These are phyloP conservation scores for Penicillium taxi DNA, from an alignment of 495 filamentous ascomycete species.

Conservation along the genomic window DNA sequence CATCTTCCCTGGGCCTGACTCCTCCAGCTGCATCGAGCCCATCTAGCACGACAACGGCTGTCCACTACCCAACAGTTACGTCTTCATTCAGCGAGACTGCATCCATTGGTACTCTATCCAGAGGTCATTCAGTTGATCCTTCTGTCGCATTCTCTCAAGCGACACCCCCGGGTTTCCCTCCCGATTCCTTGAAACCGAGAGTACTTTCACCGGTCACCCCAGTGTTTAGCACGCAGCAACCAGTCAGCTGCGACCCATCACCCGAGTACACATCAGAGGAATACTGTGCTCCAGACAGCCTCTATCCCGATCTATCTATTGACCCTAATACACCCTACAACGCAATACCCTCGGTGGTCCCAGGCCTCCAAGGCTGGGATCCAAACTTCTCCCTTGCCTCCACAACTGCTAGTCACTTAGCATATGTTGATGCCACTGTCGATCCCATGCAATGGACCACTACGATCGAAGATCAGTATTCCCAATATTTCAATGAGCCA, in stretches of 20 bases:
- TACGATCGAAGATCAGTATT: constrained; percentile 41
- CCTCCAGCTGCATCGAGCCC: constrained; percentile 47
- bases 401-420: constrained; percentile 32
- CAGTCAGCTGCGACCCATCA: constrained; percentile 6
- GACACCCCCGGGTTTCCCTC: constrained; percentile 13
- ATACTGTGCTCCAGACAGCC: constrained; percentile 12
- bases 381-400: constrained; percentile 38
- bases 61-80: constrained; percentile 22
- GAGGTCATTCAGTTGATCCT: constrained; percentile 35
- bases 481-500: constrained; percentile 42
- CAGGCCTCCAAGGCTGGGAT: constrained; percentile 42
- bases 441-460: constrained; percentile 37
- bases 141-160: constrained; percentile 18
- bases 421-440: constrained; percentile 31
- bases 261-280: constrained; percentile 17
- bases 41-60: constrained; percentile 33
- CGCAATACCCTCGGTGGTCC: constrained; percentile 37
- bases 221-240: constrained; percentile 14
- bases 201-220: constrained; percentile 14
- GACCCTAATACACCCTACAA: constrained; percentile 40
- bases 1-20: constrained; percentile 36
- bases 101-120: constrained; percentile 28
- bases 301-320: constrained; percentile 27
- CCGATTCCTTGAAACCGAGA: constrained; percentile 15
- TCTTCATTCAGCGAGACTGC: constrained; percentile 26